These are phyloP conservation scores for Scenedesmus sp. DNA, from an alignment of 163 green algal genomes.

Conservation along the genomic window DNA sequence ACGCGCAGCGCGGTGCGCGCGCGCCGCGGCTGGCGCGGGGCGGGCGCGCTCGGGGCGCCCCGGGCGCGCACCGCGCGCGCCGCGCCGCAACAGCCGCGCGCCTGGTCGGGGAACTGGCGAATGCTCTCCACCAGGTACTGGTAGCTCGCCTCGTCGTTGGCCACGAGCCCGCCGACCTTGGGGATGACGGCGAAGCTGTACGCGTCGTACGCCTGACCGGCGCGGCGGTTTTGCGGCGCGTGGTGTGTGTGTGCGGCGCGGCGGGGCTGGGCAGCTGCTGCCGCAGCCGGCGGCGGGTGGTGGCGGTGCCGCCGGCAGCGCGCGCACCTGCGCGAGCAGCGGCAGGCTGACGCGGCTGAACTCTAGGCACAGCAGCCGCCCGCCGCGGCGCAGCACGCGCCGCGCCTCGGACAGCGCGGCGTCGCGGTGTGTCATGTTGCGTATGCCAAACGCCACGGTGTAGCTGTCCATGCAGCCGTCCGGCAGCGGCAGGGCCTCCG, in stretches of 20 bases:
- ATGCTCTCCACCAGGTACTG: conserved; percentile 99
- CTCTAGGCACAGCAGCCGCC: conserved; percentile 94
- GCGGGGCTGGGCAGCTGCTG: too few species aligned
- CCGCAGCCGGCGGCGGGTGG: conserved; percentile 30
- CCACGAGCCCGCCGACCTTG: conserved; percentile 86
- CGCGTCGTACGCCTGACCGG: conserved; percentile 91
- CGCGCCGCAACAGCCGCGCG: conserved; percentile 7
- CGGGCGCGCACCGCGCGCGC: too few species aligned
- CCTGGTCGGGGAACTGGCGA: conserved; percentile 87
- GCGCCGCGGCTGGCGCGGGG: too few species aligned
- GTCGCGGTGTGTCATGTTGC: conserved; percentile 92
- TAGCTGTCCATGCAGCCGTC: conserved; percentile 88
- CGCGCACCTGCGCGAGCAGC: conserved; percentile 40
- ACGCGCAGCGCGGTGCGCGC: not conserved
- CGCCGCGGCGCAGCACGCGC: conserved; percentile 60
- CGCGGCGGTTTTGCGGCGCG: too few species aligned
- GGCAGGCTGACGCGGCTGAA: conserved; percentile 81
- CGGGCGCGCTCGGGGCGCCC: too few species aligned
- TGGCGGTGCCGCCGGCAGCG: too few species aligned
- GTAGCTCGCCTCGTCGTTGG: conserved; percentile 89
- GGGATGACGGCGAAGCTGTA: conserved; percentile 99
- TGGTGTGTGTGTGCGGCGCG: too few species aligned
- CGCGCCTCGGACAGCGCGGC: conserved; percentile 84
- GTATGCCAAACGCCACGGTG: conserved; percentile 98
- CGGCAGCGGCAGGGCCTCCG: conserved; percentile 87